phyloP scores from a whole-genome alignment of 345 rosid species.

The Euphorbia pulcherrima region DNA sequence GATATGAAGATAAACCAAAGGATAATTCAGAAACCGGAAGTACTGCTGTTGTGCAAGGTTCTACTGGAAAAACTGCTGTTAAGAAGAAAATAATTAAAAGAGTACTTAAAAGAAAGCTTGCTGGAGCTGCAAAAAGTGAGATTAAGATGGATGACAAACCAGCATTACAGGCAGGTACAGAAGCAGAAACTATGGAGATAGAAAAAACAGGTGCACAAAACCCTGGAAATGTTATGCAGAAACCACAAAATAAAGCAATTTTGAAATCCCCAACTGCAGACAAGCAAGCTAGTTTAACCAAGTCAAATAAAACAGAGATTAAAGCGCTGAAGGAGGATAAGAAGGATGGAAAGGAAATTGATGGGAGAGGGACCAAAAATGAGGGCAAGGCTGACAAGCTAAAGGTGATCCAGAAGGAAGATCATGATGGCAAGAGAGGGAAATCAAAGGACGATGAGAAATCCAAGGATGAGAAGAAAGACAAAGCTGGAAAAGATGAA shows the following conservation, averaged over 20 bases:
- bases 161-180: constrained; percentile 25
- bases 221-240: constrained; percentile 19
- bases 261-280: constrained; percentile 35
- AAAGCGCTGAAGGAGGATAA: constrained; percentile 41
- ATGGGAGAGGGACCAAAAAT: constrained; percentile 19
- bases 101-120: constrained; percentile 70
- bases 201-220: constrained; percentile 34
- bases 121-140: constrained; percentile 36
- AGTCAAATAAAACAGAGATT: constrained; percentile 34
- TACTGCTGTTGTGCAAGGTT: constrained; percentile 36
- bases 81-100: constrained; percentile 77
- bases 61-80: constrained; percentile 46
- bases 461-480: constrained; percentile 46
- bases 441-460: constrained; percentile 37
- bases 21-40: constrained; percentile 39
- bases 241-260: constrained; percentile 25
- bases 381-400: constrained; percentile 40
- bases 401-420: constrained; percentile 36
- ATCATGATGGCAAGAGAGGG: constrained; percentile 34
- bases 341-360: constrained; percentile 41
- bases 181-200: constrained; percentile 28
- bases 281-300: constrained; percentile 35
- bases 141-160: constrained; percentile 38
- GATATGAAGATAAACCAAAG: constrained; percentile 42
- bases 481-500: constrained; percentile 43